Conservation (phyloP, 352 stramenopile species). For the Pythium graminicola region DNA sequence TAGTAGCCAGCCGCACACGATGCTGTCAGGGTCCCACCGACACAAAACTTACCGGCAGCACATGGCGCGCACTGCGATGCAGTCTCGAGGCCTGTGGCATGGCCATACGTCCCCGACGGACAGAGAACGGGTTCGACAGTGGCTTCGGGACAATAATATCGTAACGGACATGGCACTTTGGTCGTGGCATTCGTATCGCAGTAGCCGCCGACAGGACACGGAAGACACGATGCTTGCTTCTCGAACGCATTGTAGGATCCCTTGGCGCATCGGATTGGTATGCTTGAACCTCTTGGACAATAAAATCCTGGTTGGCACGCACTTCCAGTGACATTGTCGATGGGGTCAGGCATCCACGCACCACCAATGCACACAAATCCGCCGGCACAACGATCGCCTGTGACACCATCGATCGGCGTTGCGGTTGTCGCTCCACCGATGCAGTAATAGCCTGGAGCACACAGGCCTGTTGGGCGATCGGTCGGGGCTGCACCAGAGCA, state of each 20-base stretch:
- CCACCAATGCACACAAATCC: constrained; percentile 62
- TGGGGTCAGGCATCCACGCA: constrained; percentile 40
- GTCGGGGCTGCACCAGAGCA: constrained; percentile 61
- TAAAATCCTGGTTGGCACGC: constrained; percentile 63
- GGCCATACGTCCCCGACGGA: constrained; percentile 72
- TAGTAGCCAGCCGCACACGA: constrained; percentile 80
- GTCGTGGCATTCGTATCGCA: constrained; percentile 57
- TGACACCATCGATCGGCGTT: constrained; percentile 34
- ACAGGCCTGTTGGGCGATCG: constrained; percentile 44
- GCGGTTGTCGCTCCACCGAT: constrained; percentile 29
- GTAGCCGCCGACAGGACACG: constrained; percentile 57
- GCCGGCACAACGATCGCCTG: constrained; percentile 42
- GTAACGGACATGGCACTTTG: constrained; percentile 44
- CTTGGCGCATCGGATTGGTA: constrained; percentile 46
- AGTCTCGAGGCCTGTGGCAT: constrained; percentile 34
- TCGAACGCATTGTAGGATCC: constrained; percentile 62
- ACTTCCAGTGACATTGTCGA: constrained; percentile 45
- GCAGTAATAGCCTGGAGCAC: constrained; percentile 69
- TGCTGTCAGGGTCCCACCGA: constrained; percentile 58
- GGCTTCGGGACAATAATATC: constrained; percentile 65
- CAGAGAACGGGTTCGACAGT: constrained; percentile 49
- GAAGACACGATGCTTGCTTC: constrained; percentile 34
- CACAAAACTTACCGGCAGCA: constrained; percentile 67
- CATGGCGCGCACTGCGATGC: constrained; percentile 61
- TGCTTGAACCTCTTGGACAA: constrained; percentile 50